Evolutionary conservation across 495 filamentous ascomycete genomes (phyloP), one percentile per base, ranked within the genome.

Genomic region (Paragyromitra xinjiangensis): DNA sequence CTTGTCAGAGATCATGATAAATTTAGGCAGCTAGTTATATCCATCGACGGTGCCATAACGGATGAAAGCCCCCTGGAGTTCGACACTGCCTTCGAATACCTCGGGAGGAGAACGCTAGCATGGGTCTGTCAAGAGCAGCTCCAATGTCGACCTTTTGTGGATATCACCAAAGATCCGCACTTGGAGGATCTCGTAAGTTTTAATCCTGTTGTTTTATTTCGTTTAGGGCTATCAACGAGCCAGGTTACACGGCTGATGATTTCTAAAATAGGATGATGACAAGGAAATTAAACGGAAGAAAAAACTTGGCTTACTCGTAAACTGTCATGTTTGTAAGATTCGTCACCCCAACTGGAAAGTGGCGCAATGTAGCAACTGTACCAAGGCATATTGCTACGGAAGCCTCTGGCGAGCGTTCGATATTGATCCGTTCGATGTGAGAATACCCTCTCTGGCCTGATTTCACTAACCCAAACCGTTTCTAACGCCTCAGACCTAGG

Each of bases 71-170:
- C 91, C 14, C 85, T 89, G 34, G 85, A 89, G 8, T 85, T 97
- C 26, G 84, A 88, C 55, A 84, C 90, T 65, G 92, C 91, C 62
- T 88, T 90, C 22, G 87, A 87, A 71, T 86, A 85, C 53, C 78
- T 88, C 14, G 87, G 86, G 26, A 93, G 89, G 80, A 97, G 92
- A 80, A 90, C 94, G 0, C 85, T 96, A 0, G 95, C 95, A 4
- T 90, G 97, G 73, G 89, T 97, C 29, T 98, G 94, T 81, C 94
- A 97, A 80, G 91, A 95, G 77, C 92, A 97, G 78, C 85, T 98
- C 48, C 88, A 88, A 70, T 83, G 85, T 56, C 88, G 95, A 61
- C 94, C 94, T 0, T 90, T 84, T 82, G 87, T 86, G 19, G 88
- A 90, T 79, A 84, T 88, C 58, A 87, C 83, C 19, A 87, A 87